These are phyloP conservation scores for Yamadazyma jaroonii DNA, from an alignment of 1,139 yeast genomes.

Conservation along the genomic window DNA sequence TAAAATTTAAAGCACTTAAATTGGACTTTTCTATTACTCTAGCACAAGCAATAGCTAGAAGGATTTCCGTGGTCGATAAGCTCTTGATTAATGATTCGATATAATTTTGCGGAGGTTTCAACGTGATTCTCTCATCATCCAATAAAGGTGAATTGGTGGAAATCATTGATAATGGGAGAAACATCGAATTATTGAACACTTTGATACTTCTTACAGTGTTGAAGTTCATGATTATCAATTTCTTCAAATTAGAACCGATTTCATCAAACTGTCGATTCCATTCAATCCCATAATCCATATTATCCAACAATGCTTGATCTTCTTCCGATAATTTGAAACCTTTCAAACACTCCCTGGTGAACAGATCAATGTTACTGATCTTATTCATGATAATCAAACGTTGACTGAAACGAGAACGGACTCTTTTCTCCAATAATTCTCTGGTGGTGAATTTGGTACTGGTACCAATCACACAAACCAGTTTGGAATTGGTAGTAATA, in stretches of 20 bases:
- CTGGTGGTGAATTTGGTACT: conserved; percentile 73
- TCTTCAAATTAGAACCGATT: conserved; percentile 10
- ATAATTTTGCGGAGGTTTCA: conserved; percentile 16
- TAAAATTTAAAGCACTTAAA: conserved; percentile 62
- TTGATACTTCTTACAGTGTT: conserved; percentile 60
- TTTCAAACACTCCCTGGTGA: conserved; percentile 32
- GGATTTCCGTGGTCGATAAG: conserved; percentile 66
- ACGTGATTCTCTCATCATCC: conserved; percentile 15
- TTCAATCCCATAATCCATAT: conserved; percentile 23
- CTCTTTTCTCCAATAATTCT: conserved; percentile 86
- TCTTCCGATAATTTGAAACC: conserved; percentile 24
- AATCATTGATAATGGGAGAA: conserved; percentile 45
- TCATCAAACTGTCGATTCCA: conserved; percentile 54
- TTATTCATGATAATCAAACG: conserved; percentile 62
- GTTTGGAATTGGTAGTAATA: conserved; percentile 67
- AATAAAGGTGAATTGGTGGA: conserved; percentile 28
- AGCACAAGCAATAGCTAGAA: conserved; percentile 70
- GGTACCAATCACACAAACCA: conserved; percentile 80
- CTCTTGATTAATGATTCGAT: conserved; percentile 36
- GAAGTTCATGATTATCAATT: conserved; percentile 41
- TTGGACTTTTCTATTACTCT: conserved; percentile 63
- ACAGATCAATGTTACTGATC: conserved; percentile 42
- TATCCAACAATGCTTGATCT: conserved; percentile 14
- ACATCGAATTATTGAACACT: conserved; percentile 49
- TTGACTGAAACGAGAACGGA: conserved; percentile 85